Evolutionary conservation across 2,329 filamentous ascomycete species (phyloP), one percentile per base, ranked within the genome.

Genomic region (Penicillium decumbens): DNA sequence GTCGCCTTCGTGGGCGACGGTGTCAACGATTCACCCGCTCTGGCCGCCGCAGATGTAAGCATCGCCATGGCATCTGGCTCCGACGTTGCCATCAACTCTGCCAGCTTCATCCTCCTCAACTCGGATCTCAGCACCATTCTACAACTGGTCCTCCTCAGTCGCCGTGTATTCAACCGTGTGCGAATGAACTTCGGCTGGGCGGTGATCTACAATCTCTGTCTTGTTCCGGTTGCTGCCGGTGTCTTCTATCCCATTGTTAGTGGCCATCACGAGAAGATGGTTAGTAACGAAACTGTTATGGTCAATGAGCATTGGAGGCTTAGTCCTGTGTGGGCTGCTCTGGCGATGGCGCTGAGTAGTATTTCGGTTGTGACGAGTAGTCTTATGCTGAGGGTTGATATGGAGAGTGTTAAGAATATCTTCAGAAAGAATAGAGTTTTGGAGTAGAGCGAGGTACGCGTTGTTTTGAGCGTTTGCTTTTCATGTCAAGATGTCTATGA

Each of bases 271-370:
- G 47, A 67, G 13, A 67, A 70, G 4, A 57, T 55, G 45, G 49
- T 61, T 29, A 65, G 60, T 58, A 60, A 64, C 55, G 65, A 68
- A 55, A 67, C 62, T 23, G 60, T 62, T 38, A 60, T 51, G 50
- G 65, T 68, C 28, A 54, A 66, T 53, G 62, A 62, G 9, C 72
- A 74, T 43, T 77, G 74, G 72, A 64, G 74, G 29, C 51, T 78
- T 7, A 74, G 73, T 55, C 76, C 76, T 1, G 75, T 77, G 5
- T 96, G 91, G 91, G 92, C 91, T 4, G 86, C 84, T 57, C 71
- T 95, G 66, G 91, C 91, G 1, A 97, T 96, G 92, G 92, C 92
- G 24, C 70, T 91, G 68, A 95, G 90, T 70, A 92, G 87, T 68
- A 84, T 96, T 58, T 93, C 88, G 63, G 91, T 97, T 40, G 87